phyloP scores from a whole-genome alignment of 2,329 filamentous ascomycete genomes.

The Trichoderma endophyticum region DNA sequence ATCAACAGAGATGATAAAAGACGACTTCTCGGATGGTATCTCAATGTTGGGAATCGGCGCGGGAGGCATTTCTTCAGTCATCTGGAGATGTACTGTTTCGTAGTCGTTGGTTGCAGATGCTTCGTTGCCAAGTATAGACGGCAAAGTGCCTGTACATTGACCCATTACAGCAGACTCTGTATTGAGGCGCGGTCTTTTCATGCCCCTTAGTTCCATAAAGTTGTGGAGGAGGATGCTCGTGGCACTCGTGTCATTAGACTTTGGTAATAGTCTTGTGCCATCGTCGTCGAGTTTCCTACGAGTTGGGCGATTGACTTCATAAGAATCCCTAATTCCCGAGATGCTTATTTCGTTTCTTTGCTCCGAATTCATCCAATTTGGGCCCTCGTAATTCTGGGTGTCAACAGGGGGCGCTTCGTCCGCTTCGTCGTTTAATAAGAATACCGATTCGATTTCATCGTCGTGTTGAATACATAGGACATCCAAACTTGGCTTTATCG shows the following conservation, averaged over 20 bases:
- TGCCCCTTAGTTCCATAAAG: slow-evolving; percentile 33
- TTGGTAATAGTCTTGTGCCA: slow-evolving; percentile 18
- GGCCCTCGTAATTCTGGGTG: not conserved
- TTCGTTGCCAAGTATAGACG: not conserved
- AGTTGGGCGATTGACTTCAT: not conserved
- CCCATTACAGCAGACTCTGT: not conserved
- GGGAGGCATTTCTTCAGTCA: not conserved
- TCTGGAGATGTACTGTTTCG: not conserved
- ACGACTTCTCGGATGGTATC: slow-evolving; percentile 21
- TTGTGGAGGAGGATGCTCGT: slow-evolving; percentile 30
- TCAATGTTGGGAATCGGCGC: slow-evolving; percentile 22
- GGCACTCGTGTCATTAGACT: slow-evolving; percentile 22
- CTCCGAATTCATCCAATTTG: not conserved
- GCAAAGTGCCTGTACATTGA: not conserved
- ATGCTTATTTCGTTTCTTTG: not conserved
- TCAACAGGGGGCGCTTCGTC: not conserved
- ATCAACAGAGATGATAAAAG: slow-evolving; percentile 51
- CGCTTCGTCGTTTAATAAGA: not conserved
- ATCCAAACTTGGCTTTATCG: not conserved
- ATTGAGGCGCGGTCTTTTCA: slow-evolving; percentile 26
- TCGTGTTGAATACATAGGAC: slow-evolving; percentile 23
- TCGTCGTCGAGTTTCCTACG: not conserved
- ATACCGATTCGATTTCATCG: slow-evolving; percentile 24
- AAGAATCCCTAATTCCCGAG: not conserved
- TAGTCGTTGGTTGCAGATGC: not conserved